Evolutionary conservation across 306 rosid genomes (phyloP).

Genomic region (Crataegus laevigata): DNA sequence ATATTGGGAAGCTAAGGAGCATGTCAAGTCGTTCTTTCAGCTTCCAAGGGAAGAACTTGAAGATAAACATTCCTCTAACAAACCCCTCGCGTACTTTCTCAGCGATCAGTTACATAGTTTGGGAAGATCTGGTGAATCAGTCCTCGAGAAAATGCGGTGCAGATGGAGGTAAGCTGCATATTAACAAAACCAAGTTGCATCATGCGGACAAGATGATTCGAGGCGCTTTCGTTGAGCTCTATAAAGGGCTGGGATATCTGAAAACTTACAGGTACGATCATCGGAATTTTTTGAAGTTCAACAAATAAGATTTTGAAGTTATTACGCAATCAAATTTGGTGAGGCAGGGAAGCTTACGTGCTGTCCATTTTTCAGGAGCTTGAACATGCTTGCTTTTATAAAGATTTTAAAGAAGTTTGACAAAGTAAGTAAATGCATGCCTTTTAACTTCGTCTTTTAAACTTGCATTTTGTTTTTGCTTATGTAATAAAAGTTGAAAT

Average conservation of each 20-base stretch:
- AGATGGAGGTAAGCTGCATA: slow-evolving; percentile 56
- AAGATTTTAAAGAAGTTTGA: slow-evolving; percentile 96
- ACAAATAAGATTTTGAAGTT: background rate
- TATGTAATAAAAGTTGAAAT: background rate
- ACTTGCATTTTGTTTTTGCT: background rate
- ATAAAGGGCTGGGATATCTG: slow-evolving; percentile 85
- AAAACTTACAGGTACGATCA: slow-evolving; percentile 70
- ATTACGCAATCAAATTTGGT: background rate
- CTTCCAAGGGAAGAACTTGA: slow-evolving; percentile 79
- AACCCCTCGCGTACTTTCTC: slow-evolving; percentile 86
- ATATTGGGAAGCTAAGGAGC: slow-evolving; percentile 41
- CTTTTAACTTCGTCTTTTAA: slow-evolving; percentile 4
- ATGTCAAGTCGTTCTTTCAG: slow-evolving; percentile 51
- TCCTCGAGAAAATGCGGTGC: slow-evolving; percentile 60
- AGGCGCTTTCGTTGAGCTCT: slow-evolving; percentile 88
- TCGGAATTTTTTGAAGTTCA: background rate
- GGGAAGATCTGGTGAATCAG: slow-evolving; percentile 73
- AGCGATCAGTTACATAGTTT: slow-evolving; percentile 72
- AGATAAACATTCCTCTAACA: slow-evolving; percentile 83
- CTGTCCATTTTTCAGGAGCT: slow-evolving; percentile 53
- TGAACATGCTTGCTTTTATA: slow-evolving; percentile 85
- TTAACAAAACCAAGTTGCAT: slow-evolving; percentile 65
- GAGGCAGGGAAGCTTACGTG: slow-evolving; percentile 17
- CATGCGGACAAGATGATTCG: slow-evolving; percentile 95
- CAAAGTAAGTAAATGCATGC: slow-evolving; percentile 55